These are phyloP conservation scores for Sarcomyxa edulis DNA, from an alignment of 768 basidiomycete genomes.

Conservation along the genomic window DNA sequence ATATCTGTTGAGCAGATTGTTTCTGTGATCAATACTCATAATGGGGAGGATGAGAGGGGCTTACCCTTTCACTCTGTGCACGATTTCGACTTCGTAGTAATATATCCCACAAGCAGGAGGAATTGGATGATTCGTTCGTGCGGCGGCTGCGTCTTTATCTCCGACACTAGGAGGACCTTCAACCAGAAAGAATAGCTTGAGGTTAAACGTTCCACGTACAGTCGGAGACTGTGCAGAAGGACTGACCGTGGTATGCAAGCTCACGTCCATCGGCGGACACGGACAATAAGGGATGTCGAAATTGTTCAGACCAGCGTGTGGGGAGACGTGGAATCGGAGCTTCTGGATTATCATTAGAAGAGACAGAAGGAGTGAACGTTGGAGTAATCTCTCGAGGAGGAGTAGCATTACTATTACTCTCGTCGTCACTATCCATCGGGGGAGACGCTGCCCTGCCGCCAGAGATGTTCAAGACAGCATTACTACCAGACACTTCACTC, in stretches of 20 bases:
- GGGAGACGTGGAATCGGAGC: constrained; percentile 56
- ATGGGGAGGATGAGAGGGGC: constrained; percentile 16
- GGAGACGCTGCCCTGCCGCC: constrained; percentile 26
- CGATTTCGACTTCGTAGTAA: constrained; percentile 88
- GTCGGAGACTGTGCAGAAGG: background rate
- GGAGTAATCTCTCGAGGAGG: constrained; percentile 38
- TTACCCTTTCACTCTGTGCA: constrained; percentile 82
- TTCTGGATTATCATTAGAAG: constrained; percentile 33
- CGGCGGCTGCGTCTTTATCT: constrained; percentile 82
- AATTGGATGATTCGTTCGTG: constrained; percentile 71
- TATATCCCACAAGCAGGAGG: constrained; percentile 88
- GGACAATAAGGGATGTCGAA: constrained; percentile 50
- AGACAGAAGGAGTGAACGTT: constrained; percentile 18
- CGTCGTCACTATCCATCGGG: constrained; percentile 62
- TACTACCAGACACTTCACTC: constrained; percentile 16
- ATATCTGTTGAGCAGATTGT: constrained; percentile 38
- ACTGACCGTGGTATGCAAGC: constrained; percentile 61
- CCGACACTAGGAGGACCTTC: constrained; percentile 49
- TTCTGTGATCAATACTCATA: constrained; percentile 11
- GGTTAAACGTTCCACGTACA: constrained; percentile 9
- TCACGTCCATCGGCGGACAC: constrained; percentile 72
- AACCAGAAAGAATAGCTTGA: constrained; percentile 2
- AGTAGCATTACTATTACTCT: constrained; percentile 46
- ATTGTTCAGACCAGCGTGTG: constrained; percentile 74
- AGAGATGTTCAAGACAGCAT: background rate